Evolutionary conservation across 23 red algal species (phyloP).

Genomic region (Gracilaria domingensis): DNA sequence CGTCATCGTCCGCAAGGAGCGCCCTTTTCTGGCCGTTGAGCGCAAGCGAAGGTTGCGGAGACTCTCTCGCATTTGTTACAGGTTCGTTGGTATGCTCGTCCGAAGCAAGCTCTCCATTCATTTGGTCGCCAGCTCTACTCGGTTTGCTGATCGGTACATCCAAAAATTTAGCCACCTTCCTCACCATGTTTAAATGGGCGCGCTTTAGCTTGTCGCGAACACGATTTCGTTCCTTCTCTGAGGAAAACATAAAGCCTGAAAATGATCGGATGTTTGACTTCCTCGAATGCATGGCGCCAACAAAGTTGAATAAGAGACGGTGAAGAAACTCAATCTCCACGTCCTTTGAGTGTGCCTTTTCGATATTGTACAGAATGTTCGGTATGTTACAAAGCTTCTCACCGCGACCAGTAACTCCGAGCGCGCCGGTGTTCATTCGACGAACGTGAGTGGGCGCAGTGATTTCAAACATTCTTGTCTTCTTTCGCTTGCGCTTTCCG

Average conservation of each 20-base stretch:
- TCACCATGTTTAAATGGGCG: constrained; percentile 17
- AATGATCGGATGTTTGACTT: constrained; percentile 42
- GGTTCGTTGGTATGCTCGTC: background rate
- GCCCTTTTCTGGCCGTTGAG: background rate
- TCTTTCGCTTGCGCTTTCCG: constrained; percentile 26
- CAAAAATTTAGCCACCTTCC: constrained; percentile 37
- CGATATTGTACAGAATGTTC: constrained; percentile 25
- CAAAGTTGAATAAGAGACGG: constrained; percentile 53
- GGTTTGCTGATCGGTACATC: constrained; percentile 8
- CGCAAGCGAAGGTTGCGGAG: too few relatives aligned
- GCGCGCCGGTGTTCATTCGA: background rate
- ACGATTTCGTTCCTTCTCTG: constrained; percentile 22
- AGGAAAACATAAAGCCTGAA: constrained; percentile 29
- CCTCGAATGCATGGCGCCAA: background rate
- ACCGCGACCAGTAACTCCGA: background rate
- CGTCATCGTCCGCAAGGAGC: background rate
- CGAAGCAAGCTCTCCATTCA: background rate
- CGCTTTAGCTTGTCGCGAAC: constrained; percentile 33
- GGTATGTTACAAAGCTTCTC: constrained; percentile 20
- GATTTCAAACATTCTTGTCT: constrained; percentile 52
- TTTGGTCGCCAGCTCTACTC: background rate
- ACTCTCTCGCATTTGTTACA: too few relatives aligned
- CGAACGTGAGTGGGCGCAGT: background rate
- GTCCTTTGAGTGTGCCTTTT: background rate
- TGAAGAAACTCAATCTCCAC: constrained; percentile 42